A percentile compares a stretch with the other conserved stretches of the same genome.
Evolutionary conservation across 345 rosid species (phyloP).

Genomic region (Physaria fendleri): DNA sequence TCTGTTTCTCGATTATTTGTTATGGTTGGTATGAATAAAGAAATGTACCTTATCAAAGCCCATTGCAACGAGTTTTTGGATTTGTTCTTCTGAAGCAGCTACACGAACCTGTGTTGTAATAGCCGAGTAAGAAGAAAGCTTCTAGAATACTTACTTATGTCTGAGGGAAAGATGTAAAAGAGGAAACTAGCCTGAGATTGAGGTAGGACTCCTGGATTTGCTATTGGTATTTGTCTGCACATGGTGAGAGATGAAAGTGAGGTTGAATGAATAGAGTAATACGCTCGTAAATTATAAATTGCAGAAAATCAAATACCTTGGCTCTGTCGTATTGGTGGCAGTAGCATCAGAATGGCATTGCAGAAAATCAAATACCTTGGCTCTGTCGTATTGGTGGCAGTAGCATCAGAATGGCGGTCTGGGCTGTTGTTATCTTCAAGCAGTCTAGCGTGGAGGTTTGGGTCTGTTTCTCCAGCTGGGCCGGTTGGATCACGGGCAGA

Average conservation of each 20-base stretch:
- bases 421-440: constrained; percentile 49
- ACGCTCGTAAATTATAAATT: not conserved
- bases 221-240: constrained; percentile 25
- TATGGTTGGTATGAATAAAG: not conserved
- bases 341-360: constrained; percentile 29
- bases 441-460: constrained; percentile 74
- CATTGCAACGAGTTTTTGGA: constrained; percentile 82
- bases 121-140: not conserved
- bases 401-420: constrained; percentile 34
- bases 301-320: constrained; percentile 35
- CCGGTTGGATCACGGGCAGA: constrained; percentile 37
- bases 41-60: constrained; percentile 80
- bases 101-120: constrained; percentile 36
- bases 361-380: constrained; percentile 37
- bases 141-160: not conserved
- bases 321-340: constrained; percentile 31
- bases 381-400: constrained; percentile 31
- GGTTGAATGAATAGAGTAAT: not conserved
- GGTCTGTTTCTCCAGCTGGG: constrained; percentile 46
- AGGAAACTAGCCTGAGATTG: constrained; percentile 40
- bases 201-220: constrained; percentile 26
- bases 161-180: not conserved
- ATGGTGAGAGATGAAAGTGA: not conserved
- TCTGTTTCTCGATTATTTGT: not conserved
- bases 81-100: constrained; percentile 55